A percentile compares a stretch with the other conserved stretches of the same genome.
Conservation (phyloP, 192 early-diverging fungal genomes). For the Coemansia sp. region DNA sequence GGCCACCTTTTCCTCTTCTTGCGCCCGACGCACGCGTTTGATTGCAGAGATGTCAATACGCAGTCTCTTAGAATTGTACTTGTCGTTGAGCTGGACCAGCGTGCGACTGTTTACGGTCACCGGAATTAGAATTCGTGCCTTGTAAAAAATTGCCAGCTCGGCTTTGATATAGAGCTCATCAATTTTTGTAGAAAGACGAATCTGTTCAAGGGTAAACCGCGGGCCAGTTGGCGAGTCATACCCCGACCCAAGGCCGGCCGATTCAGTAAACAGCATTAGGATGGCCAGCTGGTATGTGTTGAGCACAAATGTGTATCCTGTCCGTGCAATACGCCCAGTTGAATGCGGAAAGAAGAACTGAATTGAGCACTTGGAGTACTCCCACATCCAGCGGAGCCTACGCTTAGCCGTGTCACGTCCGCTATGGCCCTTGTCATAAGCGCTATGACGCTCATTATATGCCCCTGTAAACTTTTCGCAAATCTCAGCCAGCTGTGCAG, state of each 20-base stretch:
- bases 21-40: slow-evolving; percentile 75
- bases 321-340: slow-evolving; percentile 65
- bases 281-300: slow-evolving; percentile 92
- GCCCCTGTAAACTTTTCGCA: slow-evolving; percentile 76
- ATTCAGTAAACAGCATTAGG: slow-evolving; percentile 75
- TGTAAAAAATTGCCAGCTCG: slow-evolving; percentile 67
- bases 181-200: slow-evolving; percentile 64
- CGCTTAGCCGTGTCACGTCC: slow-evolving; percentile 24
- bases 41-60: slow-evolving; percentile 82
- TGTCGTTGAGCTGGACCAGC: slow-evolving; percentile 60
- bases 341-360: slow-evolving; percentile 71
- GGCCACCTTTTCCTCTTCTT: slow-evolving; percentile 71
- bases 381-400: slow-evolving; percentile 85
- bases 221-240: slow-evolving; percentile 34
- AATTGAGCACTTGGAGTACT: slow-evolving; percentile 78
- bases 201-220: slow-evolving; percentile 58
- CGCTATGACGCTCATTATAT: slow-evolving; percentile 78
- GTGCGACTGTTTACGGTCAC: not conserved
- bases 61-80: slow-evolving; percentile 75
- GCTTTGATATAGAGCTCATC: slow-evolving; percentile 58
- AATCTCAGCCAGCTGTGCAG: slow-evolving; percentile 81
- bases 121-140: slow-evolving; percentile 66
- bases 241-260: slow-evolving; percentile 20
- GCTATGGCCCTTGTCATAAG: slow-evolving; percentile 67
- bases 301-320: slow-evolving; percentile 47